Percentiles rank a stretch among this genome's conserved stretches.
Evolutionary conservation across 2,329 filamentous ascomycete genomes (phyloP).

Genomic region (Neonectria punicea): DNA sequence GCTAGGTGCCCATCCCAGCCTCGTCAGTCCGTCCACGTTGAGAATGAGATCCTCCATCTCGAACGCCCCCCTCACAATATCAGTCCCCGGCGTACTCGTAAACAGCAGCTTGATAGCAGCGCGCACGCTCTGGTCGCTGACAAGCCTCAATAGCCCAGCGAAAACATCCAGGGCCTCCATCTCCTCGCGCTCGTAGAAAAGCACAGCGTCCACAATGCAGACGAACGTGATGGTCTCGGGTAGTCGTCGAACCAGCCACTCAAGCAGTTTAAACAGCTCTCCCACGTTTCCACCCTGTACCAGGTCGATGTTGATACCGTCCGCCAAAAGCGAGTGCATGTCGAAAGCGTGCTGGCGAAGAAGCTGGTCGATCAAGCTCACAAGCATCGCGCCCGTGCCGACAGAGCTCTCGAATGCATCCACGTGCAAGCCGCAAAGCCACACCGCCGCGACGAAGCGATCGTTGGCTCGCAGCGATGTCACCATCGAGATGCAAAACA

Average conservation of each 20-base stretch:
- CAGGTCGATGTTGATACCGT: neutral
- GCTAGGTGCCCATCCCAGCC: constrained; percentile 19
- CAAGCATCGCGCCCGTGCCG: no score
- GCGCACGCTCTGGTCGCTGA: neutral
- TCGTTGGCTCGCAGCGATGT: no score
- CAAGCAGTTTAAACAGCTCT: neutral
- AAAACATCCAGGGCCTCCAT: neutral
- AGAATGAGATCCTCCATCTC: constrained; percentile 27
- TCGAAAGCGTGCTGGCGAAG: constrained; percentile 22
- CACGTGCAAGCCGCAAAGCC: no score
- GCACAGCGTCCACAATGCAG: neutral
- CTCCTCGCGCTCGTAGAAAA: constrained; percentile 5
- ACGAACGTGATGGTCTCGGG: constrained; percentile 1
- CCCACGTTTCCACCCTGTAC: neutral
- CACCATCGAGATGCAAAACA: no score
- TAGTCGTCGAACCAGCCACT: neutral
- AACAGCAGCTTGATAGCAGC: constrained; percentile 31
- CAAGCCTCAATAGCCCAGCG: neutral
- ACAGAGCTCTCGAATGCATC: no score
- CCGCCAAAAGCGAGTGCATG: neutral
- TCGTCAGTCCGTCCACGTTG: constrained; percentile 24
- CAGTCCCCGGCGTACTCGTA: constrained; percentile 25
- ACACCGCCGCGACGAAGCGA: no score
- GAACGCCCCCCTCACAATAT: constrained; percentile 17
- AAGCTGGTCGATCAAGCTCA: no score